Percentiles rank a stretch among this genome's conserved stretches.
Conservation (phyloP, 352 stramenopile genomes). For the Globisporangium uncinulatum region DNA sequence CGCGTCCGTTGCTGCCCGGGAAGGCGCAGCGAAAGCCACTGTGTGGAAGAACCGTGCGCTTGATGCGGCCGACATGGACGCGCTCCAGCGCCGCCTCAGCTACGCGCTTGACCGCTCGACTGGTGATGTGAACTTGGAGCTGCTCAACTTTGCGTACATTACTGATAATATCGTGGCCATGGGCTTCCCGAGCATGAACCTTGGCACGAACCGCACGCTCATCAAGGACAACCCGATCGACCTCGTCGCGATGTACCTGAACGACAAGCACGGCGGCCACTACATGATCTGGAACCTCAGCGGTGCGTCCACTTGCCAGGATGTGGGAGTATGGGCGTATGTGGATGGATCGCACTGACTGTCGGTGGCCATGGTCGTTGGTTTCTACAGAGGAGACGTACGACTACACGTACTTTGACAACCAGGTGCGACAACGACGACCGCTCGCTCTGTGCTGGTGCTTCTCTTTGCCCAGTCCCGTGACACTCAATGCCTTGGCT, state of each 20-base stretch:
- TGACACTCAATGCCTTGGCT: no score
- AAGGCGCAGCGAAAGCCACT: conserved; percentile 68
- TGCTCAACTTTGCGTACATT: conserved; percentile 91
- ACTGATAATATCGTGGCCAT: conserved; percentile 86
- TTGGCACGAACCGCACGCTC: conserved; percentile 63
- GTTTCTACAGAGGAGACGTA: conserved; percentile 89
- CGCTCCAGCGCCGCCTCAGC: conserved; percentile 71
- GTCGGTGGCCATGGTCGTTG: background rate
- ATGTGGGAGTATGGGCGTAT: no score
- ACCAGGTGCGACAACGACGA: conserved; percentile 86
- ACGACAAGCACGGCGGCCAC: conserved; percentile 89
- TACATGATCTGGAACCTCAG: conserved; percentile 99
- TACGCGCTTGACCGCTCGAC: conserved; percentile 75
- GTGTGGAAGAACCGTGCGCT: conserved; percentile 70
- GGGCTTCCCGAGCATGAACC: conserved; percentile 88
- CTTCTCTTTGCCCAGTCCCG: no score
- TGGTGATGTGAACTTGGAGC: conserved; percentile 75
- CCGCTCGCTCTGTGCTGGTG: no score
- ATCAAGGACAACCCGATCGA: conserved; percentile 88
- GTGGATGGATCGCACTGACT: no score
- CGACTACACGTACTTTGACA: conserved; percentile 93
- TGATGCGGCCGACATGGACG: conserved; percentile 83
- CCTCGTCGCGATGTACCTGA: conserved; percentile 92
- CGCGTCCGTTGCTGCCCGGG: conserved; percentile 59
- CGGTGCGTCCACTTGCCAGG: no score